A percentile compares a stretch with the other conserved stretches of the same genome.
Conservation (phyloP, 495 filamentous ascomycete species). For the Chaetomium tenue region DNA sequence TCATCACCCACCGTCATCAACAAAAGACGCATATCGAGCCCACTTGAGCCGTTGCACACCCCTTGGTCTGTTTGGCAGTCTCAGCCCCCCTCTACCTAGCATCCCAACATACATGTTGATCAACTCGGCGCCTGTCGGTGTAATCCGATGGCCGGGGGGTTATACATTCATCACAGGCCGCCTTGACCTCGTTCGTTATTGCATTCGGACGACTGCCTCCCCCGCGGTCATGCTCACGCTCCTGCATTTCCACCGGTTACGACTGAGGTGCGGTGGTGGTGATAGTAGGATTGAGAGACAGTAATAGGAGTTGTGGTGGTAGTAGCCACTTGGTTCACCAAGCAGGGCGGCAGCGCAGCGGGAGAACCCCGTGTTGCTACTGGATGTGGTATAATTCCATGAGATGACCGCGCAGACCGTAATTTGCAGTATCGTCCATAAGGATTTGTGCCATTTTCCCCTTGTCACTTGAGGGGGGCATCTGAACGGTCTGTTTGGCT, state of each 20-base stretch:
- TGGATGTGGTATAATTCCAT: background rate
- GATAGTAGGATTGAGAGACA: no score
- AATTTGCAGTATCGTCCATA: conserved; percentile 2
- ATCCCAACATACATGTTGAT: background rate
- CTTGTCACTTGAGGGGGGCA: background rate
- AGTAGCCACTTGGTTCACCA: no score
- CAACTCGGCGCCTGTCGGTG: background rate
- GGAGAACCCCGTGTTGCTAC: conserved; percentile 3
- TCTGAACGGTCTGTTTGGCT: conserved; percentile 4
- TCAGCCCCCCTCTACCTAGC: background rate
- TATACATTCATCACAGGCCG: background rate
- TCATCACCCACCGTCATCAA: no score
- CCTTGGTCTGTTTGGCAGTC: background rate
- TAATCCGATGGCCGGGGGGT: background rate
- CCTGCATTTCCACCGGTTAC: background rate
- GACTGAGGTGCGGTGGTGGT: no score
- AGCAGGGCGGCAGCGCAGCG: background rate
- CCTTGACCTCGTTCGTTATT: background rate
- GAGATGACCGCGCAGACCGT: conserved; percentile 8
- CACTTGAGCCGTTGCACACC: background rate
- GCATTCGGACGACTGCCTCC: conserved; percentile 1
- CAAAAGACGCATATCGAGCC: background rate
- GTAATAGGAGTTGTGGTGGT: no score
- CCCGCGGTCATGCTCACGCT: background rate
- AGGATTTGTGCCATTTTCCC: background rate